Base-by-base conservation (phyloP, 202 grass and related monocot species). In the Elaeis oleifera region DNA sequence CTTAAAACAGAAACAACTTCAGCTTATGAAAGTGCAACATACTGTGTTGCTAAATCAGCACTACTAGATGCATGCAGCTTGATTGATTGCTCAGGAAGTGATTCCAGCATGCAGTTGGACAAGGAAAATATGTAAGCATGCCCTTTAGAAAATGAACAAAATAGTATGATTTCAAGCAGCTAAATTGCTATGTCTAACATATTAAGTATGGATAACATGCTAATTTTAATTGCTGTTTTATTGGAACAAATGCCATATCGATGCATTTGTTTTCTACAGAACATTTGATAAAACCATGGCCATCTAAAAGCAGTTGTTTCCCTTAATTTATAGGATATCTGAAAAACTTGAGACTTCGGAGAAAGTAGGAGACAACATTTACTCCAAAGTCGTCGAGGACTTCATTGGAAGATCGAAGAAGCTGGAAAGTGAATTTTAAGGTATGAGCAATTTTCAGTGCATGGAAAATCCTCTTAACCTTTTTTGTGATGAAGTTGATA, bases 61-160 rank as follows among this genome's bases (percentile, higher is more conserved):
- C 75, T 99, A 71, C 67, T 85, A 74, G 85, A 90, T 32, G 81
- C 95, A 36, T 99, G 95, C 81, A 87, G 58, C 56, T 79, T 89
- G 83, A 18, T 85, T 58, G 84, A 72, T 71, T 82, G 70, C 49
- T 58, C 72, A 44, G 74, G 19, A 51, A 71, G 70, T 68, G 82
- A 87, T 75, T 87, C 75, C 22, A 65, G 51, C 19, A 22, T 53
- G 28, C 71, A 32, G 15, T 32, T 75, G 26, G 80, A 83, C 27
- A 73, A 83, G 68, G 84, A 79, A 84, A 89, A 81, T 79, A 71
- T 61, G 91, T 96, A 79, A 96, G 84, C 15, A 54, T 6, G 8
- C 67, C 23, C 57, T 63, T 72, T 16, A 56, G 36, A 36, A 36
- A 36, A 36, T 36, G 32, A 36, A 1, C 32, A 36, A 36, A 36